phyloP scores from a whole-genome alignment of 495 filamentous ascomycete genomes.

The Penicillium manginii region DNA sequence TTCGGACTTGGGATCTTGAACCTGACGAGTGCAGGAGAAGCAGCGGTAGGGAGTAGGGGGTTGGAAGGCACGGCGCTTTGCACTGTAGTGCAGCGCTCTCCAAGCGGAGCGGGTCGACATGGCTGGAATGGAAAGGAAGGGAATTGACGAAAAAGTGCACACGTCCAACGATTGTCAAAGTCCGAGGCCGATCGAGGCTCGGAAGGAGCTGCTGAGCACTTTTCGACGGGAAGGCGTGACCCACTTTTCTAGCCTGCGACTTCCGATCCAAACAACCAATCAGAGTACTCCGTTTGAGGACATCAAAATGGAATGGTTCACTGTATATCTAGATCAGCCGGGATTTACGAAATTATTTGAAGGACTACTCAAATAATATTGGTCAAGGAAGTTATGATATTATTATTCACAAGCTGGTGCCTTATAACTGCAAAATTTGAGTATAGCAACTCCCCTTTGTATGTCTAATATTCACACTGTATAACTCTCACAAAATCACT shows the following conservation, averaged over 20 bases:
- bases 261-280: conserved; percentile 18
- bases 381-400: no score
- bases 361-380: no score
- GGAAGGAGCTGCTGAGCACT: conserved; percentile 23
- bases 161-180: neutral
- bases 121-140: conserved; percentile 9
- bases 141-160: neutral
- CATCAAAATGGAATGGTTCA: neutral
- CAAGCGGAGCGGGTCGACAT: conserved; percentile 41
- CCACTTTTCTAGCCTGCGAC: conserved; percentile 14
- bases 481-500: conserved; percentile 14
- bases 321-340: neutral
- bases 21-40: conserved; percentile 56
- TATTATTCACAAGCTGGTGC: no score
- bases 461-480: neutral
- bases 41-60: conserved; percentile 48
- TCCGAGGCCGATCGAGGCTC: conserved; percentile 1
- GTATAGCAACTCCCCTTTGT: no score
- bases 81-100: conserved; percentile 39
- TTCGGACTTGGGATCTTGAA: conserved; percentile 46
- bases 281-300: conserved; percentile 10
- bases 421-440: no score
- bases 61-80: conserved; percentile 32
- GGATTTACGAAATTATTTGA: no score
- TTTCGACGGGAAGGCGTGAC: conserved; percentile 24